Evolutionary conservation across 2,329 filamentous ascomycete species (phyloP).

Genomic region (Diaporthe nobilis): DNA sequence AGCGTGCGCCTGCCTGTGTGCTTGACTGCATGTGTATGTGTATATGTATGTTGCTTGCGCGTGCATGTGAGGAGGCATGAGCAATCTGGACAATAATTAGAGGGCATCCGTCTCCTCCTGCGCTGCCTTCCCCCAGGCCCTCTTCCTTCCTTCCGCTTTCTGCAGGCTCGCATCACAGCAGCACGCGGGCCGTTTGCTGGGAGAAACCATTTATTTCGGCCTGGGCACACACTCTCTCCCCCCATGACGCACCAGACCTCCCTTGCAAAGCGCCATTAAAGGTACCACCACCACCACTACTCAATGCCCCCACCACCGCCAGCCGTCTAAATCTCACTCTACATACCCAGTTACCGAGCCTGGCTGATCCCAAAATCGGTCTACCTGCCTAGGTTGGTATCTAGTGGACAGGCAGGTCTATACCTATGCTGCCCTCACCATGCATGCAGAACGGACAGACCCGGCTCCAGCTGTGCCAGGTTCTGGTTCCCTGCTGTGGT

Average conservation of each 20-base stretch:
- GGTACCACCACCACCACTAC: not conserved
- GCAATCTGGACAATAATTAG: not conserved
- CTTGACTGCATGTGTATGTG: not conserved
- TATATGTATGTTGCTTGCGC: not conserved
- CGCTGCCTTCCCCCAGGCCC: not conserved
- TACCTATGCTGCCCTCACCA: not conserved
- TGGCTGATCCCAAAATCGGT: not conserved
- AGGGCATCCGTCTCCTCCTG: not conserved
- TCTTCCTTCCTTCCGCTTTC: not conserved
- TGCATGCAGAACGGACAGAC: not conserved
- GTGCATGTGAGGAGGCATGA: not conserved
- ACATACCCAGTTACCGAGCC: no score
- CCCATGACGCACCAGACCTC: slow-evolving; percentile 27
- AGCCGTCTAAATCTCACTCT: not conserved
- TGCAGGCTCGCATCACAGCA: slow-evolving; percentile 17
- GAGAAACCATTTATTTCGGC: slow-evolving; percentile 18
- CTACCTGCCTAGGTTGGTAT: not conserved
- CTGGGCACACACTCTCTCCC: slow-evolving; percentile 15
- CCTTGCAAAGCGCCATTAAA: slow-evolving; percentile 8
- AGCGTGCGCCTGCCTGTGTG: not conserved
- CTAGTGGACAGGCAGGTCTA: not conserved
- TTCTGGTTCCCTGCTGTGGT: not conserved
- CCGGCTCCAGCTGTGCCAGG: not conserved
- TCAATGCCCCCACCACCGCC: not conserved
- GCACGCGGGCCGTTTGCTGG: slow-evolving; percentile 15